These are phyloP conservation scores for Ganoderma lucidum DNA, from an alignment of 1,284 basidiomycete genomes.

Conservation along the genomic window DNA sequence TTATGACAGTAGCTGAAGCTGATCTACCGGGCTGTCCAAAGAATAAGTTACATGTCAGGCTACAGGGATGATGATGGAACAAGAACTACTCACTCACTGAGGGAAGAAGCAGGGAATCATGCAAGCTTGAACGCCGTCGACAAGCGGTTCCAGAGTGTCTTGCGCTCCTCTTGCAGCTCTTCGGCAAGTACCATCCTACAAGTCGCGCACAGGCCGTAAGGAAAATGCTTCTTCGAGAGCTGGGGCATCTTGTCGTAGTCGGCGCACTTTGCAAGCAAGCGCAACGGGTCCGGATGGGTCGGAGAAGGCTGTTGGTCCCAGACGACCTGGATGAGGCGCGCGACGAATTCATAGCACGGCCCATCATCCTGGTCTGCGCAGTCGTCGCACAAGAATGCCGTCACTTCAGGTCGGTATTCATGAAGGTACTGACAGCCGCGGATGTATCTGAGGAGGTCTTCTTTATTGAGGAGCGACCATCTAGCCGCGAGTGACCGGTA, in stretches of 20 bases:
- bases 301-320: background rate
- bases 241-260: background rate
- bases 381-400: no score
- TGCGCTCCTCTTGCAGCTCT: background rate
- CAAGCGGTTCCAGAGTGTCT: background rate
- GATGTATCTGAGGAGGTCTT: background rate
- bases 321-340: background rate
- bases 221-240: background rate
- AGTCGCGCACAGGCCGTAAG: background rate
- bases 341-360: background rate
- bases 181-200: background rate
- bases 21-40: no score
- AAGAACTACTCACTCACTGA: no score
- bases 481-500: background rate
- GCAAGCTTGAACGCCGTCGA: background rate
- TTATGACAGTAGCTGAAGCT: no score
- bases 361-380: no score
- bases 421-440: background rate
- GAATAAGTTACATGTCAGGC: no score
- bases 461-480: background rate
- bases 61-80: no score
- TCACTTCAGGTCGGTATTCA: no score
- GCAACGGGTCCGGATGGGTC: background rate
- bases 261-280: background rate
- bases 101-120: no score